These are phyloP conservation scores for Rhodotorula toruloides DNA, from an alignment of 768 basidiomycete species.

Conservation along the genomic window DNA sequence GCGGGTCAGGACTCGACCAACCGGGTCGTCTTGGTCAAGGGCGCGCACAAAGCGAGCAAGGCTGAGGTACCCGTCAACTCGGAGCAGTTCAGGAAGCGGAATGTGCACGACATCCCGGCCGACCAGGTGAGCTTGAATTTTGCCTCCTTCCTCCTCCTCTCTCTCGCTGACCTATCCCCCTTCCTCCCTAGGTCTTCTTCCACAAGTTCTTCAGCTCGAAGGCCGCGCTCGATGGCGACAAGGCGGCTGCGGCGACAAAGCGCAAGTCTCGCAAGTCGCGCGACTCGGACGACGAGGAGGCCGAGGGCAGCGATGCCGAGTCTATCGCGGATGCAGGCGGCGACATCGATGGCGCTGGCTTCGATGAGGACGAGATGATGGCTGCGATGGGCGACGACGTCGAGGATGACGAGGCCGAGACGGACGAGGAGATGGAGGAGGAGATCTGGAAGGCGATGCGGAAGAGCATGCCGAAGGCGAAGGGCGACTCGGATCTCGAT, in stretches of 20 bases:
- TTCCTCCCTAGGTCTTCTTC: constrained; percentile 67
- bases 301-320: constrained; percentile 19
- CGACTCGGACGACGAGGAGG: constrained; percentile 14
- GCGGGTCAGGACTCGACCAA: constrained; percentile 57
- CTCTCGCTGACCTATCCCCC: background rate
- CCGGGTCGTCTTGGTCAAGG: constrained; percentile 56
- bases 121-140: constrained; percentile 60
- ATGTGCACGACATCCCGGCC: constrained; percentile 67
- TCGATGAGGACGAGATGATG: constrained; percentile 18
- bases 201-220: constrained; percentile 80
- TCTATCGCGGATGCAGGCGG: constrained; percentile 13
- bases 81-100: constrained; percentile 65
- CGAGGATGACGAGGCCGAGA: constrained; percentile 30
- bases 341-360: background rate
- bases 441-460: constrained; percentile 42
- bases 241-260: constrained; percentile 31
- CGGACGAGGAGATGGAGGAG: constrained; percentile 36
- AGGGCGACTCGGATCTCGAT: constrained; percentile 26
- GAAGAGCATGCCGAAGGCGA: constrained; percentile 32
- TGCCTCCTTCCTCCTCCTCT: background rate
- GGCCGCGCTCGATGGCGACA: constrained; percentile 53
- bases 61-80: constrained; percentile 64
- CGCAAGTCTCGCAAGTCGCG: constrained; percentile 32
- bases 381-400: constrained; percentile 15
- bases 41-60: constrained; percentile 50